A percentile compares a stretch with the other conserved stretches of the same genome.
Evolutionary conservation across 164 flowering plant genomes (phyloP).

Genomic region (Santalum album): DNA sequence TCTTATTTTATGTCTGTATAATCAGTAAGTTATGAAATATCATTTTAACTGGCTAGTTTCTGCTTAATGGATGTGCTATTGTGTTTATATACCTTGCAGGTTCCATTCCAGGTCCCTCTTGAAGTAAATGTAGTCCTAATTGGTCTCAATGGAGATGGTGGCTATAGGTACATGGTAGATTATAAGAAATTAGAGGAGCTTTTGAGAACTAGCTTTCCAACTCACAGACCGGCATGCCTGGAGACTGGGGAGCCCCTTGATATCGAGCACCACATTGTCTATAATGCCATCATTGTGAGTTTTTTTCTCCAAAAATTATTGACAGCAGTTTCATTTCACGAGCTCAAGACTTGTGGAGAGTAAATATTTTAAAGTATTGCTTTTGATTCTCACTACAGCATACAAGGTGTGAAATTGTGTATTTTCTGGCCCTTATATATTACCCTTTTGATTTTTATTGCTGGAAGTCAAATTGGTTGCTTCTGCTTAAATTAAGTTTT

Average conservation of each 20-base stretch:
- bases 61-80: not conserved
- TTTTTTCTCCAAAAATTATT: not conserved
- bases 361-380: too few relatives aligned
- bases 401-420: too few relatives aligned
- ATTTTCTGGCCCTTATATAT: too few relatives aligned
- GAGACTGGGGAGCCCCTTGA: slow-evolving; percentile 92
- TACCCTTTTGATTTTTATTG: too few relatives aligned
- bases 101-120: slow-evolving; percentile 97
- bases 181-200: slow-evolving; percentile 67
- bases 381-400: too few relatives aligned
- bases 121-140: slow-evolving; percentile 84
- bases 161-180: slow-evolving; percentile 69
- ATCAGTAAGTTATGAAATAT: too few relatives aligned
- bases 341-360: not conserved
- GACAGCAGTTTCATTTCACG: not conserved
- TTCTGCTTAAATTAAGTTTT: too few relatives aligned
- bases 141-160: slow-evolving; percentile 88
- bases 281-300: slow-evolving; percentile 69
- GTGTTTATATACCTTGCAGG: slow-evolving; percentile 38
- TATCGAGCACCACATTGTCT: slow-evolving; percentile 84
- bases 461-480: too few relatives aligned
- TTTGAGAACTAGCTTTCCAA: slow-evolving; percentile 51
- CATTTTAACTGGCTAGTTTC: not conserved
- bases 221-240: slow-evolving; percentile 76
- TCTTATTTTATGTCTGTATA: too few relatives aligned